phyloP scores from a whole-genome alignment of 1,139 yeast genomes.

The Yamadazyma blattariae region DNA sequence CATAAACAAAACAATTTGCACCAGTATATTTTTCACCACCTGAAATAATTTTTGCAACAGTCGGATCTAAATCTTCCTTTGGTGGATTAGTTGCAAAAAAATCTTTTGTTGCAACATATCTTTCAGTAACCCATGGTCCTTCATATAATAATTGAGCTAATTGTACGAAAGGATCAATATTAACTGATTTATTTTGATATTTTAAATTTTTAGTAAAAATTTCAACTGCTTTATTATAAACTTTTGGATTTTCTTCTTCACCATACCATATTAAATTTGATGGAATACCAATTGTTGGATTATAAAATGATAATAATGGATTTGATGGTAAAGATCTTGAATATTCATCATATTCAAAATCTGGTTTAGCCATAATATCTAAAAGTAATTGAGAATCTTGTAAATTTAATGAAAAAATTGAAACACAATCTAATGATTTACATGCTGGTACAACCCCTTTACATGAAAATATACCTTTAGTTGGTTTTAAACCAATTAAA shows the following conservation, averaged over 20 bases:
- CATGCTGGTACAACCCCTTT: conserved; percentile 97
- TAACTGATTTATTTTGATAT: conserved; percentile 61
- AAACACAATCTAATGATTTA: conserved; percentile 88
- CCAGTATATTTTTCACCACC: conserved; percentile 80
- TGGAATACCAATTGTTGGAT: conserved; percentile 78
- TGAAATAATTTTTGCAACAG: conserved; percentile 71
- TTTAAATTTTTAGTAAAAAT: conserved; percentile 39
- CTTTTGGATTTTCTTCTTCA: conserved; percentile 69
- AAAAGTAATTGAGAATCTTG: conserved; percentile 81
- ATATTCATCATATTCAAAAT: conserved; percentile 71
- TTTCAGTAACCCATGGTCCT: conserved; percentile 99
- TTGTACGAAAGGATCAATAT: conserved; percentile 71
- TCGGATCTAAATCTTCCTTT: conserved; percentile 69
- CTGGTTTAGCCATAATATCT: conserved; percentile 67
- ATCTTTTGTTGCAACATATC: conserved; percentile 78
- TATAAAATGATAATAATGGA: conserved; percentile 56
- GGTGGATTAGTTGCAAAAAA: conserved; percentile 78
- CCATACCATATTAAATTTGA: conserved; percentile 72
- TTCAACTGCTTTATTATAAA: conserved; percentile 62
- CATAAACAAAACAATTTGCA: conserved; percentile 78
- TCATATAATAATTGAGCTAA: conserved; percentile 90
- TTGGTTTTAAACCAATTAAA: conserved; percentile 87
- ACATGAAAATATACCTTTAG: conserved; percentile 82
- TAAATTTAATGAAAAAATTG: conserved; percentile 73
- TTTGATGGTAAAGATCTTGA: conserved; percentile 70